These are phyloP conservation scores for Rhipidocladum racemiflorum DNA, from an alignment of 176 grass and related monocot genomes.

Conservation along the genomic window DNA sequence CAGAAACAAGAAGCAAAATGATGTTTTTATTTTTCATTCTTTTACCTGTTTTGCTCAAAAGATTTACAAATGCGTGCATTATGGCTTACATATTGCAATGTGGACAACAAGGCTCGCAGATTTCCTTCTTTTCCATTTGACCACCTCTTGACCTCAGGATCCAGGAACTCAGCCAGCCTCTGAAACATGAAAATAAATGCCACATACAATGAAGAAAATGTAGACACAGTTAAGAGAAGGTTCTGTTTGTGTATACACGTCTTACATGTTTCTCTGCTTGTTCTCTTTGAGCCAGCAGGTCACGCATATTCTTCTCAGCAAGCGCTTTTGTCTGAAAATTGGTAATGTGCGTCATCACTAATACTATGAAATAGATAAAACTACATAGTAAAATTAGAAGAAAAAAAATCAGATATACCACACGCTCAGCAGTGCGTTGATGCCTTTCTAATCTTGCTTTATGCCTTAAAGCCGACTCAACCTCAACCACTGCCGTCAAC, in stretches of 20 bases:
- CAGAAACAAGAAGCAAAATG: neutral
- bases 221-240: neutral
- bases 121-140: conserved; percentile 98
- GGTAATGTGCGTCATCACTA: neutral
- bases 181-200: conserved; percentile 33
- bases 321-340: conserved; percentile 81
- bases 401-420: conserved; percentile 43
- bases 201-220: conserved; percentile 23
- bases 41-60: neutral
- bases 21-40: neutral
- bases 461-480: conserved; percentile 77
- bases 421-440: conserved; percentile 83
- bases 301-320: conserved; percentile 82
- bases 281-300: conserved; percentile 89
- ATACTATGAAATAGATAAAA: neutral
- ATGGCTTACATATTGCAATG: conserved; percentile 81
- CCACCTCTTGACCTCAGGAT: conserved; percentile 94
- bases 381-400: neutral
- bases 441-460: conserved; percentile 95
- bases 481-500: conserved; percentile 39
- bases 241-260: conserved; percentile 6
- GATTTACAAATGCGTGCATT: neutral
- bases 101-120: conserved; percentile 84
- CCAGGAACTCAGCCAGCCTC: conserved; percentile 90
- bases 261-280: conserved; percentile 91